A percentile compares a stretch with the other conserved stretches of the same genome.
Conservation (phyloP, 805 yeast species). For the Kazachstania psychrophila region DNA sequence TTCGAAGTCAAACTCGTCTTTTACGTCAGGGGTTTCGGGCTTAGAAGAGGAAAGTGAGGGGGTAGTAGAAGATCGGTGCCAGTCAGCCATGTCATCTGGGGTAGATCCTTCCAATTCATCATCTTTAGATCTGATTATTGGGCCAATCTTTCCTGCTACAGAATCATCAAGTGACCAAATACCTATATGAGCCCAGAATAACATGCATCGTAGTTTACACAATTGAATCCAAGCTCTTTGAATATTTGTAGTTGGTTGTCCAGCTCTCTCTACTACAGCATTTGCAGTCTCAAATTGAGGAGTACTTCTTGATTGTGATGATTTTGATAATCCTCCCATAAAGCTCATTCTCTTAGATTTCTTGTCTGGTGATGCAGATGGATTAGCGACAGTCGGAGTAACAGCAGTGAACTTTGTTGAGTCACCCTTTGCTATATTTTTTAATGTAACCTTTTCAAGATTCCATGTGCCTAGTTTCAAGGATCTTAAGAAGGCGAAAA, state of each 20-base stretch:
- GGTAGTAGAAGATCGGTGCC: slow-evolving; percentile 2
- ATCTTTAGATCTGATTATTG: slow-evolving; percentile 9
- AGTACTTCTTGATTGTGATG: slow-evolving; percentile 8
- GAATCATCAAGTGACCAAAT: slow-evolving; percentile 50
- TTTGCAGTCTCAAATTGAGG: slow-evolving; percentile 12
- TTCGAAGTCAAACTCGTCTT: slow-evolving; percentile 22
- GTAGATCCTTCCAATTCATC: not conserved
- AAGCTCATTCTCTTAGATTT: slow-evolving; percentile 23
- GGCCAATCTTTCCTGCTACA: slow-evolving; percentile 20
- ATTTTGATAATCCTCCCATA: slow-evolving; percentile 17
- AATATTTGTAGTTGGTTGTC: slow-evolving; percentile 28
- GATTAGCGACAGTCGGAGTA: slow-evolving; percentile 1
- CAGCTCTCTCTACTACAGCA: slow-evolving; percentile 12
- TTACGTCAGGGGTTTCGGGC: slow-evolving; percentile 4
- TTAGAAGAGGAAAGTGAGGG: slow-evolving; percentile 6
- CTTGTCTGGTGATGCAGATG: slow-evolving; percentile 11
- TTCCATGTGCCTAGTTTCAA: slow-evolving; percentile 54
- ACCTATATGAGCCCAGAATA: slow-evolving; percentile 81
- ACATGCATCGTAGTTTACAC: slow-evolving; percentile 53
- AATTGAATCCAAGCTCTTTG: slow-evolving; percentile 57
- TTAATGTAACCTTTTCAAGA: slow-evolving; percentile 34
- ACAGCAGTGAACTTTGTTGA: slow-evolving; percentile 12
- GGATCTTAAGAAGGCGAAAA: slow-evolving; percentile 65
- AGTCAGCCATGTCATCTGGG: not conserved
- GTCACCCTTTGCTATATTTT: slow-evolving; percentile 12